Percentiles rank a stretch among this genome's conserved stretches.
These are phyloP conservation scores for Aspergillus caelatus DNA, from an alignment of 2,329 filamentous ascomycete genomes.

Conservation along the genomic window DNA sequence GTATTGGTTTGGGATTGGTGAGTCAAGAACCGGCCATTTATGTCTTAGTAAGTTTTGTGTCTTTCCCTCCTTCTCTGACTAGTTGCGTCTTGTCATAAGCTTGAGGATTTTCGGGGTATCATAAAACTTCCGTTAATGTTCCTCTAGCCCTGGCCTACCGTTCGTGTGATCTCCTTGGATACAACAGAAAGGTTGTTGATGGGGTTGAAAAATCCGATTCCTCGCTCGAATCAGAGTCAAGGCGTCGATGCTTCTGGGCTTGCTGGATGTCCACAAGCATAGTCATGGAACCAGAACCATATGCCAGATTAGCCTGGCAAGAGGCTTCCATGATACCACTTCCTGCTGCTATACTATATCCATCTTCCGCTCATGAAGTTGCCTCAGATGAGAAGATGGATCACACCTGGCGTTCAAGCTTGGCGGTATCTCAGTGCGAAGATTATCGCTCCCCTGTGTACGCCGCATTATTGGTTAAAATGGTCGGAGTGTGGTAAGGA, in stretches of 20 bases:
- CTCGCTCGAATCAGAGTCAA: conserved; percentile 1
- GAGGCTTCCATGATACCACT: conserved; percentile 4
- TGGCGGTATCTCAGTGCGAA: not conserved
- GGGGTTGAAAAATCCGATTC: not conserved
- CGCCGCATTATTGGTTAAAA: not conserved
- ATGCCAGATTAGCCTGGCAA: not conserved
- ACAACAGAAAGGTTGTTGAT: conserved; percentile 4
- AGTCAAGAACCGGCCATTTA: not conserved
- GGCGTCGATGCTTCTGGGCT: conserved; percentile 1
- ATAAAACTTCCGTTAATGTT: not conserved
- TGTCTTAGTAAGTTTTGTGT: conserved; percentile 4
- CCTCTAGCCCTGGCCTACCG: conserved; percentile 1
- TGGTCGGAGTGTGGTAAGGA: conserved; percentile 7
- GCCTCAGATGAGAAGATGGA: not conserved
- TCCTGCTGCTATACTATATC: not conserved
- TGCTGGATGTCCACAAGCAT: conserved; percentile 7
- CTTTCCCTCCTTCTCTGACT: not conserved
- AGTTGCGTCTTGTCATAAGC: not conserved
- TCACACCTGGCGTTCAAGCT: not conserved
- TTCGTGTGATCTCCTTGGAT: conserved; percentile 2
- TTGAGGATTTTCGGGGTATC: not conserved
- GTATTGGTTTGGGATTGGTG: conserved; percentile 5
- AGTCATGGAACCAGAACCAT: conserved; percentile 4
- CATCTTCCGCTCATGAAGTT: not conserved
- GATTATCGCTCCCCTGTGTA: not conserved